Percentiles rank a stretch among this genome's conserved stretches.
These are phyloP conservation scores for Cercospora sp. DNA, from an alignment of 2,329 filamentous ascomycete genomes.

Conservation along the genomic window DNA sequence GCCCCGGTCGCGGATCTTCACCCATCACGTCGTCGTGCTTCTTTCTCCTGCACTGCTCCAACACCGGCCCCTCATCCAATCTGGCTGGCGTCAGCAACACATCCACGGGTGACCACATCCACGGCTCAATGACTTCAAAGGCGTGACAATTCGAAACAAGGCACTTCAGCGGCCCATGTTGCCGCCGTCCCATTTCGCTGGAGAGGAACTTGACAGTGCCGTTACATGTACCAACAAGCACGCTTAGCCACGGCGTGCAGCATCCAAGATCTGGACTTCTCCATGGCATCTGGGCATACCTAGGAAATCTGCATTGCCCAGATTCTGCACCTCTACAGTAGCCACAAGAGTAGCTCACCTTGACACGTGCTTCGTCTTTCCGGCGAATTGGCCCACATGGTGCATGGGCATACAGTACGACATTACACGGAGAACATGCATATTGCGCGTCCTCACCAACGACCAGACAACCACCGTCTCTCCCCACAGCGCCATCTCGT, in stretches of 20 bases:
- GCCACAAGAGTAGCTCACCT: neutral
- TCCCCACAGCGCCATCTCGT: neutral
- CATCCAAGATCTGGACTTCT: neutral
- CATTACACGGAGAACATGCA: neutral
- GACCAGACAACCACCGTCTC: neutral
- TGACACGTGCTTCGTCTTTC: neutral
- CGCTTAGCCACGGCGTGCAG: neutral
- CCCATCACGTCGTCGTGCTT: neutral
- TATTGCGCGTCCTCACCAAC: neutral
- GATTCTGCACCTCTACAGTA: neutral
- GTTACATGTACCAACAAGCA: neutral
- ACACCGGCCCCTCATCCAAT: neutral
- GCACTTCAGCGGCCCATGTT: neutral
- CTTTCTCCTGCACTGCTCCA: neutral
- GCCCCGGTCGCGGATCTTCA: conserved; percentile 1
- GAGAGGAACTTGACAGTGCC: neutral
- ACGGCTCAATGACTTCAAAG: neutral
- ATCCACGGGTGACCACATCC: neutral
- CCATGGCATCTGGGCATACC: neutral
- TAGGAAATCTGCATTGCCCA: neutral
- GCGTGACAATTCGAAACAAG: neutral
- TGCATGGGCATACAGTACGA: neutral
- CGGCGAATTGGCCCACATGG: neutral
- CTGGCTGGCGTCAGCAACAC: neutral
- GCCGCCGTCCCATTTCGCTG: neutral